Conservation (phyloP, 2,329 filamentous ascomycete genomes). For the Aureobasidium lini region DNA sequence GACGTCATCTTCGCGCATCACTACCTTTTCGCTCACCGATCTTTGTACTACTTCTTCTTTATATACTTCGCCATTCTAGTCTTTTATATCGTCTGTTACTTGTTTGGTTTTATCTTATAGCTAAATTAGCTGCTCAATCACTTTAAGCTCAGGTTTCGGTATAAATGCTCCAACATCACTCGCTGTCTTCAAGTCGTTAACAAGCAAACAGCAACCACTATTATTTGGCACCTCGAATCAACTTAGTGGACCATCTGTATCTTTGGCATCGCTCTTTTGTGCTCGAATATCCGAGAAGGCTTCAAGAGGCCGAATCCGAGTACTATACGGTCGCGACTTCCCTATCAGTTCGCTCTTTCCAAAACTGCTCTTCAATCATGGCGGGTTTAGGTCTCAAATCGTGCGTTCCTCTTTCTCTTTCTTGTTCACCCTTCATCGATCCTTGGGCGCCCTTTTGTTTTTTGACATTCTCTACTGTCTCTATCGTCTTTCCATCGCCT, state of each 20-base stretch:
- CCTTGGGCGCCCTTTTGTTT: no score
- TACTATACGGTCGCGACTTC: neutral
- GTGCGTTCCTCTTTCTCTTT: constrained; percentile 2
- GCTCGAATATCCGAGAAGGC: neutral
- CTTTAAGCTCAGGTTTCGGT: neutral
- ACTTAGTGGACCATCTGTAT: neutral
- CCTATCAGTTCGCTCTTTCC: neutral
- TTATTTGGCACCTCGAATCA: neutral
- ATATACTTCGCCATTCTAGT: neutral
- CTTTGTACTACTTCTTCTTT: constrained; percentile 3
- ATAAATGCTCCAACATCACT: neutral
- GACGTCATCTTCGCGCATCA: constrained; percentile 8
- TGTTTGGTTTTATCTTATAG: neutral
- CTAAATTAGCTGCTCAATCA: neutral
- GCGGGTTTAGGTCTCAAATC: constrained; percentile 9
- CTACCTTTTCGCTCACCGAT: constrained; percentile 6
- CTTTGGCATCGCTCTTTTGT: neutral
- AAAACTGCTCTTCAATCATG: neutral
- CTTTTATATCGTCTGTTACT: neutral
- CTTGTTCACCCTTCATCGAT: neutral
- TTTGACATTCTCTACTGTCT: neutral
- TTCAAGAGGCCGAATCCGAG: neutral
- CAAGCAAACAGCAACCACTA: neutral
- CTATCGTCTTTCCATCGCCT: neutral
- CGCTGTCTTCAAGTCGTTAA: neutral